Percentiles rank a stretch among this genome's conserved stretches.
These are phyloP conservation scores for Leccinum obscurum DNA, from an alignment of 768 basidiomycete genomes.

Conservation along the genomic window DNA sequence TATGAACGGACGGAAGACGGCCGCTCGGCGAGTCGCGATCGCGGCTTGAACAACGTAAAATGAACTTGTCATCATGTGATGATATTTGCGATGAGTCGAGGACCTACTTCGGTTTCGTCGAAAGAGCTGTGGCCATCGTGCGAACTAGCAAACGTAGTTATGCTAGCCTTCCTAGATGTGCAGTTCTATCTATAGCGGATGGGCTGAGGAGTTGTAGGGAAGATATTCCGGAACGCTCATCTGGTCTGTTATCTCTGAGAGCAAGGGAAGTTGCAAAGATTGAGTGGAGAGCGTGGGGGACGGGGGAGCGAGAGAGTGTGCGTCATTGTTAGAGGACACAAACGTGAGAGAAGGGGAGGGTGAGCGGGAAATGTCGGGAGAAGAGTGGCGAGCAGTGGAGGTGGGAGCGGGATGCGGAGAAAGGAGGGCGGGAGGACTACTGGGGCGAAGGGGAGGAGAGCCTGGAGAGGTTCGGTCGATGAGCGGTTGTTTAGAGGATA, in stretches of 20 bases:
- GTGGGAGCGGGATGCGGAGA: constrained; percentile 13
- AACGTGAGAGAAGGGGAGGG: constrained; percentile 32
- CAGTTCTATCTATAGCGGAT: constrained; percentile 30
- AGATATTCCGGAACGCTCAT: constrained; percentile 50
- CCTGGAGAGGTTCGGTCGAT: constrained; percentile 7
- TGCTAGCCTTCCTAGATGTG: constrained; percentile 58
- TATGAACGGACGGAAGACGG: no score
- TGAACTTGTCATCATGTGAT: no score
- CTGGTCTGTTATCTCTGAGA: constrained; percentile 69
- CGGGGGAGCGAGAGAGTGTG: constrained; percentile 50
- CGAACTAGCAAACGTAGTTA: constrained; percentile 52
- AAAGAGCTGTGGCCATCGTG: constrained; percentile 35
- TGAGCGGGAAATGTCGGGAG: constrained; percentile 33
- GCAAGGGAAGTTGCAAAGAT: constrained; percentile 55
- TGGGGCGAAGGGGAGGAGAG: not conserved
- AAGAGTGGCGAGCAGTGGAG: constrained; percentile 17
- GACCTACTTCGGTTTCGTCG: constrained; percentile 54
- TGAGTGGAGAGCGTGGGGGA: constrained; percentile 75
- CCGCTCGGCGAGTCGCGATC: no score
- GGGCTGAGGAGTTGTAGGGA: constrained; percentile 53
- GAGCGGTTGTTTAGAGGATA: constrained; percentile 33
- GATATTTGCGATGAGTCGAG: no score
- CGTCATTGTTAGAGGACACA: constrained; percentile 45
- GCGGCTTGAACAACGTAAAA: no score
- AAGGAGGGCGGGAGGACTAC: constrained; percentile 11